These are phyloP conservation scores for Cutaneotrichosporon spelunceum DNA, from an alignment of 1,284 basidiomycete species.

Conservation along the genomic window DNA sequence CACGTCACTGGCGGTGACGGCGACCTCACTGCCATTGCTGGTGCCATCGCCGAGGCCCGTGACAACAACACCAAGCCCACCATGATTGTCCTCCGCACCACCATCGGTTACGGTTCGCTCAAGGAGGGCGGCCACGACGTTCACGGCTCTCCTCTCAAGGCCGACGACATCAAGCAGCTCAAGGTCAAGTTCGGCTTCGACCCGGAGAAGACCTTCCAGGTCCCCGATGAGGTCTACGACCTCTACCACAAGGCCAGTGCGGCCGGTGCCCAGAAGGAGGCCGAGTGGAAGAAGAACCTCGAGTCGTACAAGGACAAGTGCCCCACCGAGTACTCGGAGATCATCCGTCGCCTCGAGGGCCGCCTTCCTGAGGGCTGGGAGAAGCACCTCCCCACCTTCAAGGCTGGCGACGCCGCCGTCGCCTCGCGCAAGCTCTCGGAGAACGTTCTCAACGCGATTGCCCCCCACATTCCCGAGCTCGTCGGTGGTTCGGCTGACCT, in stretches of 20 bases:
- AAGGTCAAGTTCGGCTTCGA: constrained; percentile 85
- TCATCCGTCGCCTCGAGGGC: constrained; percentile 77
- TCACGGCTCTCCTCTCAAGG: constrained; percentile 87
- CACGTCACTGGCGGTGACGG: constrained; percentile 80
- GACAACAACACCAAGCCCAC: constrained; percentile 78
- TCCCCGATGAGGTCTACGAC: constrained; percentile 72
- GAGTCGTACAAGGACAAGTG: constrained; percentile 71
- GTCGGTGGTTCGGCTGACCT: constrained; percentile 88
- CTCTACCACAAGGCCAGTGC: constrained; percentile 65
- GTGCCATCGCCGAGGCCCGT: constrained; percentile 74
- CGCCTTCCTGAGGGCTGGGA: constrained; percentile 85
- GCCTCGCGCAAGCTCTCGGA: constrained; percentile 92
- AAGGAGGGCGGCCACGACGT: constrained; percentile 88
- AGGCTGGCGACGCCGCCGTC: constrained; percentile 72
- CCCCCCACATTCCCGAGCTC: constrained; percentile 73
- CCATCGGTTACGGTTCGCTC: constrained; percentile 90
- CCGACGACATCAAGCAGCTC: constrained; percentile 79
- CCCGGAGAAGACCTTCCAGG: constrained; percentile 71
- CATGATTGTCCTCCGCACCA: constrained; percentile 80
- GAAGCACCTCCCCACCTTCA: constrained; percentile 71
- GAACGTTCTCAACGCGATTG: constrained; percentile 75
- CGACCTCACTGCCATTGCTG: constrained; percentile 73
- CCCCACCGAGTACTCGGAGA: constrained; percentile 78
- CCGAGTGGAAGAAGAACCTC: constrained; percentile 72
- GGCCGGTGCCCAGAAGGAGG: constrained; percentile 70